A percentile compares a stretch with the other conserved stretches of the same genome.
phyloP scores from a whole-genome alignment of 208 protist species.

The Acanthamoeba triangularis region DNA sequence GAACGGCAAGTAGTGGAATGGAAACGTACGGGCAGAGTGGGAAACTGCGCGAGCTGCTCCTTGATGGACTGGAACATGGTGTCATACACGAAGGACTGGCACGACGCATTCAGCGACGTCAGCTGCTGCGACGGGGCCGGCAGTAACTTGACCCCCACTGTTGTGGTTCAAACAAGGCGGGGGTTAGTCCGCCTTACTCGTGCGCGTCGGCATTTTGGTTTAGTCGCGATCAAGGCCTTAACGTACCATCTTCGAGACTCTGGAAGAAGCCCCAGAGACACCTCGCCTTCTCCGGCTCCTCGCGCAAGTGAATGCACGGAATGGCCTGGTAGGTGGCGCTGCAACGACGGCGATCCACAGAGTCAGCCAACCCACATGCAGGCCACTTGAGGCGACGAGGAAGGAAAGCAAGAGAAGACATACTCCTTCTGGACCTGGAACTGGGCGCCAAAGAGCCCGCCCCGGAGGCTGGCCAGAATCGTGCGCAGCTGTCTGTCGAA shows the following conservation, averaged over 20 bases:
- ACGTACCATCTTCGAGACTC: conserved; percentile 45
- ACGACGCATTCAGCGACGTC: background rate
- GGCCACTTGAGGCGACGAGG: background rate
- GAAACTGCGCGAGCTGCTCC: conserved; percentile 27
- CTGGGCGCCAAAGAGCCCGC: background rate
- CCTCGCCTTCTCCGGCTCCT: conserved; percentile 61
- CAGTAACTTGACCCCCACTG: conserved; percentile 37
- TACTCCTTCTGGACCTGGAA: conserved; percentile 32
- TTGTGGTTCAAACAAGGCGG: too few species aligned
- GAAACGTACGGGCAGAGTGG: background rate
- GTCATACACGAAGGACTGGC: conserved; percentile 48
- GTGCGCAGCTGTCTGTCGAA: background rate
- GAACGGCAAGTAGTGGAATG: background rate
- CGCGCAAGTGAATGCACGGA: conserved; percentile 47
- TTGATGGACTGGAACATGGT: conserved; percentile 68
- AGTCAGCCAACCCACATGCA: too few species aligned
- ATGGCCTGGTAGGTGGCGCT: conserved; percentile 16
- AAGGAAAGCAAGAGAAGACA: too few species aligned
- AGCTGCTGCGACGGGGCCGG: background rate
- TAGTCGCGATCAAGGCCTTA: too few species aligned
- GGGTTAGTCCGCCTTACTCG: too few species aligned
- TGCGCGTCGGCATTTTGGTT: too few species aligned
- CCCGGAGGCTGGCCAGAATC: background rate
- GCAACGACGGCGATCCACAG: background rate
- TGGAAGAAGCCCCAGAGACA: conserved; percentile 26